phyloP scores from a whole-genome alignment of 768 basidiomycete genomes.

The Boletus vinaceobasis region DNA sequence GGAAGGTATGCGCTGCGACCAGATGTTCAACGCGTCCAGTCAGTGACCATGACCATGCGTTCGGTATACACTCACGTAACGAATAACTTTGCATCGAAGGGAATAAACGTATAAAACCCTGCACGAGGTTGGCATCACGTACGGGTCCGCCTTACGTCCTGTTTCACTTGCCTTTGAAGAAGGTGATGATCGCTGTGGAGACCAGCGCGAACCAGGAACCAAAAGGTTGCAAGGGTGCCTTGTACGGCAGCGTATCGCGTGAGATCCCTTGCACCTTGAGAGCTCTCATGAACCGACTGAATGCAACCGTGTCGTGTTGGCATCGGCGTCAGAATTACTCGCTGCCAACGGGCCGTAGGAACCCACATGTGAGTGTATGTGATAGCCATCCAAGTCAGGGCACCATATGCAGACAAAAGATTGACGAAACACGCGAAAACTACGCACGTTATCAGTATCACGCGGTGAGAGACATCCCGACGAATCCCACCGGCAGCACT shows the following conservation, averaged over 20 bases:
- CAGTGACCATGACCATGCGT: background rate
- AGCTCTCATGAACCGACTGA: conserved; percentile 48
- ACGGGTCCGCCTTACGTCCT: background rate
- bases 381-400: conserved; percentile 44
- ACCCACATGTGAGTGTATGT: conserved; percentile 58
- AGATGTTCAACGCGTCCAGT: background rate
- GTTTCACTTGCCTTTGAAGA: conserved; percentile 51
- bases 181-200: conserved; percentile 48
- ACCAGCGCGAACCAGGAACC: conserved; percentile 61
- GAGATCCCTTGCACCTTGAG: conserved; percentile 42
- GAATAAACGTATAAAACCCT: conserved; percentile 41
- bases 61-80: conserved; percentile 42
- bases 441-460: background rate
- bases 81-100: conserved; percentile 53
- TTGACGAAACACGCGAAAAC: conserved; percentile 40
- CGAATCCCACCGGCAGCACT: conserved; percentile 45
- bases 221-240: conserved; percentile 34
- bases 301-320: conserved; percentile 19
- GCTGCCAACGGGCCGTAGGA: background rate
- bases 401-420: conserved; percentile 36
- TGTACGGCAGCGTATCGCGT: conserved; percentile 44
- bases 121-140: background rate
- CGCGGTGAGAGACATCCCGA: background rate
- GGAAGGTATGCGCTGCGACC: conserved; percentile 27
- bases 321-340: background rate